A percentile compares a stretch with the other conserved stretches of the same genome.
Conservation (phyloP, 169 alveolate species). For the Plasmodium vinckei region DNA sequence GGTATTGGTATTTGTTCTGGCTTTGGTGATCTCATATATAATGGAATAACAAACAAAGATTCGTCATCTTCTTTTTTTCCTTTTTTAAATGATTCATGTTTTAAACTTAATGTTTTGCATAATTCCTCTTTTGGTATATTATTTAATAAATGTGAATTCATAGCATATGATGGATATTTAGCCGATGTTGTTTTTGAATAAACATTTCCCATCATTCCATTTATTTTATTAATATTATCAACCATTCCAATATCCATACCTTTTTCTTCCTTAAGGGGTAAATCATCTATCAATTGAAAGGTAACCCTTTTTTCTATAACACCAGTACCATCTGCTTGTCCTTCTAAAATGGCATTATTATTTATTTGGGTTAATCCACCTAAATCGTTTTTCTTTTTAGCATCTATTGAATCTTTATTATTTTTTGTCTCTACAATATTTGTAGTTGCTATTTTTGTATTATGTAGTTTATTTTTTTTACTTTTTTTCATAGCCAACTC, state of each 20-base stretch:
- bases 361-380: background rate
- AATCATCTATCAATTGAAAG: too few species aligned
- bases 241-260: background rate
- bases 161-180: background rate
- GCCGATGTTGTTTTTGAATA: background rate
- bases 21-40: conserved; percentile 68
- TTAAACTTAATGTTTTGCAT: conserved; percentile 8
- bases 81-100: background rate
- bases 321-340: background rate
- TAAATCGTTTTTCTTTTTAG: background rate
- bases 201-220: background rate
- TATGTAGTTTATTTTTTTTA: background rate
- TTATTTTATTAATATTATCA: background rate
- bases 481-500: background rate
- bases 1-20: conserved; percentile 72
- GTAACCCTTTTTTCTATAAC: background rate
- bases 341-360: background rate
- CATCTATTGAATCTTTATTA: background rate
- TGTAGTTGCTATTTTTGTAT: background rate
- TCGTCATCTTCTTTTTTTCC: conserved; percentile 55
- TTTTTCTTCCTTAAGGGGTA: background rate
- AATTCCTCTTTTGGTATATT: conserved; percentile 11
- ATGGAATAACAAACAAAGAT: conserved; percentile 33
- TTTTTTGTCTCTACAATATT: background rate
- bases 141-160: background rate